These are phyloP conservation scores for Nakazawaea siamensis DNA, from an alignment of 805 yeast genomes.

Conservation along the genomic window DNA sequence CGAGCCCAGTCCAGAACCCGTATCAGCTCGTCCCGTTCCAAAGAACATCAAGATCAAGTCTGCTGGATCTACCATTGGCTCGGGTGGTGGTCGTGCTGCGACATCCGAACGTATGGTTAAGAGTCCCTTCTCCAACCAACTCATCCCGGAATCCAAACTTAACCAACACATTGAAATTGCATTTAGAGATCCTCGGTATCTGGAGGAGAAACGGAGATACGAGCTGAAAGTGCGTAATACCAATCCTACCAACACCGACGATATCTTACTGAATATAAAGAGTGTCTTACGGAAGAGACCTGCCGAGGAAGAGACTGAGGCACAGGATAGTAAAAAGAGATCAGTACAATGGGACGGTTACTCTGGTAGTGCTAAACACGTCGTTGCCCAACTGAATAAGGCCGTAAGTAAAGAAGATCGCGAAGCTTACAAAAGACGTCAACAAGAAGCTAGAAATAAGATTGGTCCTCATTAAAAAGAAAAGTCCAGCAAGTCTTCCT, in stretches of 20 bases:
- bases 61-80: slow-evolving; percentile 36
- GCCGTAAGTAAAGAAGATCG: slow-evolving; percentile 16
- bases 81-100: too few species aligned
- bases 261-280: slow-evolving; percentile 57
- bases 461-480: slow-evolving; percentile 15
- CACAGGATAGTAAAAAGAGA: slow-evolving; percentile 15
- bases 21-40: slow-evolving; percentile 12
- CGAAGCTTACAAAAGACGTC: slow-evolving; percentile 17
- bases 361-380: slow-evolving; percentile 17
- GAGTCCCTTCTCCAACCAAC: slow-evolving; percentile 75
- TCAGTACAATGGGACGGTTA: slow-evolving; percentile 27
- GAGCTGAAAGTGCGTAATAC: slow-evolving; percentile 44
- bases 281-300: slow-evolving; percentile 22
- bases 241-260: slow-evolving; percentile 44
- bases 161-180: slow-evolving; percentile 63
- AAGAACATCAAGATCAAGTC: slow-evolving; percentile 53
- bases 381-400: slow-evolving; percentile 14
- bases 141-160: slow-evolving; percentile 63
- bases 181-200: slow-evolving; percentile 71
- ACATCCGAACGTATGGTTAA: slow-evolving; percentile 29
- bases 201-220: slow-evolving; percentile 56
- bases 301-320: slow-evolving; percentile 8
- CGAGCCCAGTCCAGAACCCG: slow-evolving; percentile 1
- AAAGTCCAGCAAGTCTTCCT: slow-evolving; percentile 6
- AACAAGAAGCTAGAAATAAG: slow-evolving; percentile 10